Evolutionary conservation across 495 filamentous ascomycete genomes (phyloP).

Genomic region (Bathelium albidoporum): DNA sequence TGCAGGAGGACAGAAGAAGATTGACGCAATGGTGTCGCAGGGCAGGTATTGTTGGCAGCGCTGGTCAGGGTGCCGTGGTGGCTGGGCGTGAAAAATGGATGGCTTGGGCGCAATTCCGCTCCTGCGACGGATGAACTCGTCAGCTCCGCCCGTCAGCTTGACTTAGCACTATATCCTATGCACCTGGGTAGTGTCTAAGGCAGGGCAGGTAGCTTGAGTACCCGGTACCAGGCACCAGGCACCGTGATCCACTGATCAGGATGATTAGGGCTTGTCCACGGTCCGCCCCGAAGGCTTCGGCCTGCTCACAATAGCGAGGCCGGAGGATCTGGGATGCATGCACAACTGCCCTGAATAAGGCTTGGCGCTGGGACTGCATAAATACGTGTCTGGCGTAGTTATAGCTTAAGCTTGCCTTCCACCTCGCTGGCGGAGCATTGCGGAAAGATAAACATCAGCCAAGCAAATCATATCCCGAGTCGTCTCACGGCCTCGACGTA

Average conservation of each 20-base stretch:
- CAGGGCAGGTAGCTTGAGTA: no score
- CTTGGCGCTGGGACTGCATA: background rate
- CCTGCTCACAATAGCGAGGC: background rate
- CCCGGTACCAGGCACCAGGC: background rate
- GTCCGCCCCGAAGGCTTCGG: background rate
- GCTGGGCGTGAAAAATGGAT: background rate
- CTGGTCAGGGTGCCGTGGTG: background rate
- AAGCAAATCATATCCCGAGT: background rate
- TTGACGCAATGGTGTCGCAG: background rate
- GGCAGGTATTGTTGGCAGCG: background rate
- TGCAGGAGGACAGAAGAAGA: background rate
- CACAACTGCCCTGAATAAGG: background rate
- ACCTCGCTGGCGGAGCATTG: background rate
- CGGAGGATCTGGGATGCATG: background rate
- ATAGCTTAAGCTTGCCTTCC: no score
- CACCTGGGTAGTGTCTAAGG: no score
- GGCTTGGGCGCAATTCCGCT: background rate
- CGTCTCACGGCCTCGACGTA: background rate
- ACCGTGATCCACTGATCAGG: background rate
- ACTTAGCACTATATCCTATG: no score
- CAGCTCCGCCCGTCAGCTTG: background rate
- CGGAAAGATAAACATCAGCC: background rate
- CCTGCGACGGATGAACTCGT: background rate
- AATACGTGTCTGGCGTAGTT: no score
- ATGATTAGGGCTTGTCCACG: background rate